A percentile compares a stretch with the other conserved stretches of the same genome.
phyloP scores from a whole-genome alignment of 2,329 filamentous ascomycete genomes.

The Fusarium subglutinans region DNA sequence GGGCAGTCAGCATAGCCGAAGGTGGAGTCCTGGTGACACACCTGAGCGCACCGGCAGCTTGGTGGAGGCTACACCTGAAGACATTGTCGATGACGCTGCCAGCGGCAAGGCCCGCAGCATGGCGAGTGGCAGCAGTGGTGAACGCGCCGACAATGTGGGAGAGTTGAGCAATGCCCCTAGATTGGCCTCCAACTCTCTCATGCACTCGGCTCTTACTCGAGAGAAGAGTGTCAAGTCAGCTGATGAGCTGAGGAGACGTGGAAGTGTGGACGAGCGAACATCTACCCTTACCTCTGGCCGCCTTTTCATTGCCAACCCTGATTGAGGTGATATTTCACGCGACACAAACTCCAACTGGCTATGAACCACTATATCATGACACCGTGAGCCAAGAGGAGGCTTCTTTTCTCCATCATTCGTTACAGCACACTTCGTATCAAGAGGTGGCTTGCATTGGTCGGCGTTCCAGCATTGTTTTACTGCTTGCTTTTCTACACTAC shows the following conservation, averaged over 20 bases:
- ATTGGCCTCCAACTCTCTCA: slow-evolving; percentile 66
- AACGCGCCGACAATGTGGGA: slow-evolving; percentile 68
- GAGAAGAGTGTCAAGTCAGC: slow-evolving; percentile 73
- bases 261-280: slow-evolving; percentile 85
- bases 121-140: slow-evolving; percentile 65
- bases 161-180: slow-evolving; percentile 62
- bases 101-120: slow-evolving; percentile 62
- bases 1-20: slow-evolving; percentile 52
- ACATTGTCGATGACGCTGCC: slow-evolving; percentile 52
- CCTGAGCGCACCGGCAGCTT: slow-evolving; percentile 65
- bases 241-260: slow-evolving; percentile 78
- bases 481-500: slow-evolving; percentile 27
- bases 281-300: slow-evolving; percentile 78
- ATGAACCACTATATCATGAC: slow-evolving; percentile 17
- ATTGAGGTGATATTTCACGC: slow-evolving; percentile 53
- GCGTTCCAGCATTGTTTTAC: slow-evolving; percentile 43
- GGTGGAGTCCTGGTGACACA: slow-evolving; percentile 64
- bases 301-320: slow-evolving; percentile 87
- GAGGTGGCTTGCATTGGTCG: slow-evolving; percentile 39
- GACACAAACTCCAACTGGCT: slow-evolving; percentile 1
- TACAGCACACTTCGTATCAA: slow-evolving; percentile 24
- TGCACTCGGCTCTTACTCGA: slow-evolving; percentile 66
- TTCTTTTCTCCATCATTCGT: slow-evolving; percentile 33
- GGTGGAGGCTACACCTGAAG: slow-evolving; percentile 53
- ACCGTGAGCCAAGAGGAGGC: slow-evolving; percentile 26